Percentiles rank a stretch among this genome's conserved stretches.
These are phyloP conservation scores for Brassica rapa DNA, from an alignment of 345 rosid species.

Conservation along the genomic window DNA sequence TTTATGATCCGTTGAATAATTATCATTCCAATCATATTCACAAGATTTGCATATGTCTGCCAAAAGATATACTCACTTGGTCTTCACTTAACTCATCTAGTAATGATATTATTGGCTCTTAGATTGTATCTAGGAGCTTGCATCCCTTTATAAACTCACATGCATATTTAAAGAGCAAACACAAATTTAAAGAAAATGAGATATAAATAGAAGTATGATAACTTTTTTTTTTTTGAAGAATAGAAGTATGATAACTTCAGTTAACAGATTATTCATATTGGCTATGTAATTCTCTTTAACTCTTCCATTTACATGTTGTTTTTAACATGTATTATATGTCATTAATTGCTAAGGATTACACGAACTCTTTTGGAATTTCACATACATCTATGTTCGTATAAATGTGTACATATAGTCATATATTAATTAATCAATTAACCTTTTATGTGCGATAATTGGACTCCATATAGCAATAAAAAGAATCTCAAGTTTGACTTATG, in stretches of 20 bases:
- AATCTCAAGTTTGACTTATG: conserved; percentile 33
- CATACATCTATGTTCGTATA: background rate
- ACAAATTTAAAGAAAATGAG: background rate
- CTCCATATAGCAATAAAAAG: conserved; percentile 10
- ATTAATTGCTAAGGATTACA: background rate
- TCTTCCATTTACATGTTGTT: background rate
- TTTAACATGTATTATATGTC: background rate
- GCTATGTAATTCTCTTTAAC: background rate
- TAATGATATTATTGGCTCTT: conserved; percentile 29
- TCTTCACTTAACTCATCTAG: conserved; percentile 37
- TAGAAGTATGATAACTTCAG: conserved; percentile 24
- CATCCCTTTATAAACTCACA: conserved; percentile 25
- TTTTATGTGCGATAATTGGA: conserved; percentile 21
- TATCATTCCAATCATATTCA: conserved; percentile 42
- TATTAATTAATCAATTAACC: background rate
- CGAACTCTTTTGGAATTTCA: background rate
- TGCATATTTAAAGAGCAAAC: conserved; percentile 4
- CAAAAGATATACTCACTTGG: conserved; percentile 41
- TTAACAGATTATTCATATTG: conserved; percentile 4
- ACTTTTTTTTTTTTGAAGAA: background rate
- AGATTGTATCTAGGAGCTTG: conserved; percentile 37
- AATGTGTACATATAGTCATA: background rate
- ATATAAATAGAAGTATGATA: conserved; percentile 8
- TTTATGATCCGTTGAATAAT: conserved; percentile 42
- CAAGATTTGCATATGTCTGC: conserved; percentile 45